Evolutionary conservation across 345 rosid species (phyloP).

Genomic region (Brassica napus): Da-Ae NC_063447.1:17839001-17839500

Average conservation of each 20-base stretch:
- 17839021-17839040: slow-evolving; percentile 8
- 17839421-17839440: slow-evolving; percentile 31
- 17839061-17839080: slow-evolving; percentile 27
- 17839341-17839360: slow-evolving; percentile 18
- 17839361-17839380: slow-evolving; percentile 2
- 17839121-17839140: slow-evolving; percentile 29
- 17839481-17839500: slow-evolving; percentile 26
- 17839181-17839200: background rate
- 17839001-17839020: slow-evolving; percentile 11
- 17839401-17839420: slow-evolving; percentile 46
- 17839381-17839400: background rate
- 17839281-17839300: slow-evolving; percentile 32
- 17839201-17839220: slow-evolving; percentile 15
- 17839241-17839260: slow-evolving; percentile 19
- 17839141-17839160: slow-evolving; percentile 1
- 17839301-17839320: slow-evolving; percentile 20
- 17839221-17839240: slow-evolving; percentile 10
- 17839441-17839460: slow-evolving; percentile 27
- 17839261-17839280: slow-evolving; percentile 15
- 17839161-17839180: background rate
- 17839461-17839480: background rate
- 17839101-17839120: slow-evolving; percentile 23
- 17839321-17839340: slow-evolving; percentile 1
- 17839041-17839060: slow-evolving; percentile 39
- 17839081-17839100: slow-evolving; percentile 44